phyloP scores from a whole-genome alignment of 192 early-diverging fungal genomes.

The Polychytrium aggregatum region DNA sequence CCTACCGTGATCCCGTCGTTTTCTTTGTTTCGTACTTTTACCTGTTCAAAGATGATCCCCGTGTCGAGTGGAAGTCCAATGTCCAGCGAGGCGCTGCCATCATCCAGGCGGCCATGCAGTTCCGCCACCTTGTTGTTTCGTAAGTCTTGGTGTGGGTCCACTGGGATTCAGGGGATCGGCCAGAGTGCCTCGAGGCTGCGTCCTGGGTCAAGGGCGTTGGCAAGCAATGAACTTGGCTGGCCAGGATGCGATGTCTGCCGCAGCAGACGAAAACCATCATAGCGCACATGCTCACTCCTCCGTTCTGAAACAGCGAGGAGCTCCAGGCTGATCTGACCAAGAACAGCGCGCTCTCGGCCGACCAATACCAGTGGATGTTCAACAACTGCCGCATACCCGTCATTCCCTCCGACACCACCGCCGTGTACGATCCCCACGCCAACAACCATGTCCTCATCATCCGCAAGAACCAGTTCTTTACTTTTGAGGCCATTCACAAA shows the following conservation, averaged over 20 bases:
- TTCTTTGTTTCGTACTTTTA: conserved; percentile 96
- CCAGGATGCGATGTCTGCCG: too few relatives aligned
- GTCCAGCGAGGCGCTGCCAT: conserved; percentile 81
- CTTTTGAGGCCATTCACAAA: conserved; percentile 53
- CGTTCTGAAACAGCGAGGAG: conserved; percentile 42
- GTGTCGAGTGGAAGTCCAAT: conserved; percentile 58
- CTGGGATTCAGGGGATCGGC: too few relatives aligned
- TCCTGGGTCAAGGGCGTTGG: too few relatives aligned
- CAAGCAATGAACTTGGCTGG: too few relatives aligned
- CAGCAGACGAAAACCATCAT: too few relatives aligned
- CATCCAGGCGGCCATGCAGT: conserved; percentile 75
- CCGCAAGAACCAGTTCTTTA: conserved; percentile 86
- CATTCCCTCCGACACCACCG: conserved; percentile 73
- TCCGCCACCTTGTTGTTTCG: conserved; percentile 63
- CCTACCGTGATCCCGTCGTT: conserved; percentile 92
- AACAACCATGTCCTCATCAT: conserved; percentile 81
- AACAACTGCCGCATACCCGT: conserved; percentile 85
- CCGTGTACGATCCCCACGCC: conserved; percentile 51
- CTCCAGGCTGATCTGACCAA: conserved; percentile 76
- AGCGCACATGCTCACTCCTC: too few relatives aligned
- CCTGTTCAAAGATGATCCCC: conserved; percentile 85
- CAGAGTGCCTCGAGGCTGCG: too few relatives aligned
- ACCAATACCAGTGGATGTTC: conserved; percentile 95
- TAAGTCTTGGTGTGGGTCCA: too few relatives aligned
- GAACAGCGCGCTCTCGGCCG: conserved; percentile 67